These are phyloP conservation scores for Skeletonema costatum DNA, from an alignment of 108 stramenopile genomes.

Conservation along the genomic window DNA sequence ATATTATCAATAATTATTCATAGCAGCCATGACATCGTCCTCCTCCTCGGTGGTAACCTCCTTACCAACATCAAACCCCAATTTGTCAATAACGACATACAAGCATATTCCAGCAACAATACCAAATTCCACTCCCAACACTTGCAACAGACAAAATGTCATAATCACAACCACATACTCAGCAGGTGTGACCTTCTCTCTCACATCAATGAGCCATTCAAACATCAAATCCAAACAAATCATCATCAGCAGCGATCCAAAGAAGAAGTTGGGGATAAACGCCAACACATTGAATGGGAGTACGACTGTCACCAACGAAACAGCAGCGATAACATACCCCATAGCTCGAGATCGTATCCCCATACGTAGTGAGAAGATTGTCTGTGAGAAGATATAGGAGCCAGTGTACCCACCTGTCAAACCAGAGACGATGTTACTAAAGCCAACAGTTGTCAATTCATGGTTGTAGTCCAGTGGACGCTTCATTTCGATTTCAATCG, in stretches of 20 bases:
- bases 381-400: conserved; percentile 95
- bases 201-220: conserved; percentile 95
- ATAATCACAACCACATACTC: conserved; percentile 84
- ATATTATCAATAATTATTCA: conserved; percentile 1
- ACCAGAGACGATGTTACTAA: conserved; percentile 92
- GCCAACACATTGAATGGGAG: conserved; percentile 80
- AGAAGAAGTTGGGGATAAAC: conserved; percentile 93
- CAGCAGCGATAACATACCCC: conserved; percentile 73
- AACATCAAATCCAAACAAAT: conserved; percentile 92
- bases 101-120: conserved; percentile 77
- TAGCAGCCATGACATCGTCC: conserved; percentile 5
- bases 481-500: conserved; percentile 96
- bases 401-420: conserved; percentile 91
- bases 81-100: conserved; percentile 43
- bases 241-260: conserved; percentile 90
- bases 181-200: conserved; percentile 66
- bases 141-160: conserved; percentile 86
- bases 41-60: background rate
- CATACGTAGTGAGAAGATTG: conserved; percentile 93
- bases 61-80: conserved; percentile 47
- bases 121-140: conserved; percentile 88
- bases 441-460: conserved; percentile 90
- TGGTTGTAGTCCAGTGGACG: conserved; percentile 92
- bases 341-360: conserved; percentile 82
- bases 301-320: conserved; percentile 66